Base-by-base conservation (phyloP, 2,329 filamentous ascomycete species). In the Aaosphaeria arxii region DNA sequence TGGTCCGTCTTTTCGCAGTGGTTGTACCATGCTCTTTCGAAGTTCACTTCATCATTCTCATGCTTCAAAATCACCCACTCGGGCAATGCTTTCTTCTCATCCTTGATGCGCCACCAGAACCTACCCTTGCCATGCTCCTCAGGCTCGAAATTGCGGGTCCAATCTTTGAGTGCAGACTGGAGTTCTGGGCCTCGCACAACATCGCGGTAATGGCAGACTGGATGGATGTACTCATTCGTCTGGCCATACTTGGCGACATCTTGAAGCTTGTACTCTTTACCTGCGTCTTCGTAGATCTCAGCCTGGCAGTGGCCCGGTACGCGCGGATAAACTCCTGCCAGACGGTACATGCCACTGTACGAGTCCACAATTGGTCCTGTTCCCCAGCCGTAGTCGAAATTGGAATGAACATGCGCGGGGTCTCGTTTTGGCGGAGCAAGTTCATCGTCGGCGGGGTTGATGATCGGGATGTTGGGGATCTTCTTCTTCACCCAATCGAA, bases 211-310 rank as follows among this genome's bases (percentile, higher is more conserved):
- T 59, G 46, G 7, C 62, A 63, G 9, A 70, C 57, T 5, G 77
- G 72, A 49, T 80, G 77, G 7, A 80, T 73, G 51, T 78, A 79
- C 53, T 80, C 77, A 49, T 75, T 68, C 4, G 77, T 79, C 6
- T 74, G 61, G 7, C 69, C 63, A 5, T 76, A 56, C 0, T 68
- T 64, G 5, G 66, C 58, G 5, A 72, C 58, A 1, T 73, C 74
- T 5, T 58, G 52, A 11, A 62, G 60, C 13, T 69, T 70, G 11
- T 63, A 67, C 5, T 62, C 57, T 1, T 70, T 66, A 43, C 71
- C 62, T 1, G 69, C 36, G 3, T 46, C 42, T 40, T 64, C 46
- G 43, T 57, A 66, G 4, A 54, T 46, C 40, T 68, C 66, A 11
- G 64, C 66, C 28, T 64, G 62, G 51, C 78, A 77, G 11, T 69